Base-by-base conservation (phyloP, 2,329 filamentous ascomycete genomes). In the Daldinia sp. region DNA sequence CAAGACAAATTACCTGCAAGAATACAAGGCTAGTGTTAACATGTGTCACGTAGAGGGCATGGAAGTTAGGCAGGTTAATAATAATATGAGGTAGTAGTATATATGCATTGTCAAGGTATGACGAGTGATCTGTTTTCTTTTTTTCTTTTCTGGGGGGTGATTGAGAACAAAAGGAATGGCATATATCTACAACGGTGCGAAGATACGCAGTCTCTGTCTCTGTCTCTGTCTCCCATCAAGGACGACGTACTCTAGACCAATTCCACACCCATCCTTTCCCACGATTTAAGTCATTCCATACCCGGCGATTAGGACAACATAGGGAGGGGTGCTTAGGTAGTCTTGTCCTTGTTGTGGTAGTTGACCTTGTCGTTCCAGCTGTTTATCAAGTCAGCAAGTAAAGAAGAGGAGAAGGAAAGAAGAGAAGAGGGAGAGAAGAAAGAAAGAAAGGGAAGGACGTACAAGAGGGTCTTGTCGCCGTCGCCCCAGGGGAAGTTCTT, bases 401-500 rank as follows among this genome's bases (percentile, higher is more conserved):
- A 33, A 33, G 4, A 6, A 33, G 4, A 33, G 4, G 1, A 12
- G 26, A 13, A 9, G 6, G 61, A 51, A 30, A 10, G n/a, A 20
- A 28, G 9, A 10, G 13, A 9, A 7, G 1, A 50, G 9, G 20
- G 30, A 6, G 28, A 33, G 69, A 12, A 30, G n/a, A 9, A 7
- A 62, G 53, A 30, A 10, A n/a, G 23, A 23, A 6, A 13, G 15
- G 12, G 35, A 39, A 53, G 68, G 68, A 86, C 88, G 86, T 85
- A 90, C 88, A 90, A 91, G 58, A 91, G 74, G 75, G 90, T 91
- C 90, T 98, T 96, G 86, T 99, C 96, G 79, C 96, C 96, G 79
- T 98, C 87, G 74, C 95, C 94, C 92, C 92, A 99, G 79, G 89
- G 90, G 87, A 84, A 99, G 89, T 97, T 98, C 91, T 96, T 98